phyloP scores from a whole-genome alignment of 306 rosid genomes.

The Adenanthera pavonina region DNA sequence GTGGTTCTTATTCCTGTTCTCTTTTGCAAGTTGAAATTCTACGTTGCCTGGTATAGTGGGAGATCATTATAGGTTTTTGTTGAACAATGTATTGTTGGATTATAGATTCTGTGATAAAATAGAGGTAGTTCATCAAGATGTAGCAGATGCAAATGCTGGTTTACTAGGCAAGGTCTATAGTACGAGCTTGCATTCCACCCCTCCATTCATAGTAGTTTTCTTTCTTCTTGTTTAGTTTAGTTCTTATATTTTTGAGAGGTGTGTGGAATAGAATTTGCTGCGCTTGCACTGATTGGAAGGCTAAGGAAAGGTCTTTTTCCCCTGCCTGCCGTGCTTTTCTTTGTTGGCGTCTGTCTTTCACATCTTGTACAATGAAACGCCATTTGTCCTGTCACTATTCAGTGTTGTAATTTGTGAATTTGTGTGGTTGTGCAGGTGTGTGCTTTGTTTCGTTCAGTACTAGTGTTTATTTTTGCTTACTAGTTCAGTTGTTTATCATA shows the following conservation, averaged over 20 bases:
- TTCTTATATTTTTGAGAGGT: neutral
- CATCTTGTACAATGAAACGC: neutral
- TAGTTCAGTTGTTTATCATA: neutral
- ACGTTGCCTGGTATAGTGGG: neutral
- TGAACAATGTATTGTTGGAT: neutral
- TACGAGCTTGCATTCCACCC: neutral
- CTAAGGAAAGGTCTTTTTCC: neutral
- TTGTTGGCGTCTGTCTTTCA: neutral
- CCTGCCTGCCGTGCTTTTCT: neutral
- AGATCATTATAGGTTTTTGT: neutral
- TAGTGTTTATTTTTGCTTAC: neutral
- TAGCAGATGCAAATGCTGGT: neutral
- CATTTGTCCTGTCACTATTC: neutral
- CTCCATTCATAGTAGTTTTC: neutral
- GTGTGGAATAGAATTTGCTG: neutral
- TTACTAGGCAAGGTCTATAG: neutral
- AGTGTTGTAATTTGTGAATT: neutral
- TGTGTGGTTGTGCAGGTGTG: neutral
- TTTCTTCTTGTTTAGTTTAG: neutral
- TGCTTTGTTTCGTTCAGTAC: neutral
- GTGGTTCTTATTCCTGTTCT: neutral
- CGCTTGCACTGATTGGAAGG: neutral
- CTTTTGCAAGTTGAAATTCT: neutral
- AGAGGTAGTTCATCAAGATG: conserved; percentile 6
- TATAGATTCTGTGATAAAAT: neutral